Evolutionary conservation across 2,329 filamentous ascomycete species (phyloP), one percentile per base, ranked within the genome.

Genomic region (Capronia coronata): DNA sequence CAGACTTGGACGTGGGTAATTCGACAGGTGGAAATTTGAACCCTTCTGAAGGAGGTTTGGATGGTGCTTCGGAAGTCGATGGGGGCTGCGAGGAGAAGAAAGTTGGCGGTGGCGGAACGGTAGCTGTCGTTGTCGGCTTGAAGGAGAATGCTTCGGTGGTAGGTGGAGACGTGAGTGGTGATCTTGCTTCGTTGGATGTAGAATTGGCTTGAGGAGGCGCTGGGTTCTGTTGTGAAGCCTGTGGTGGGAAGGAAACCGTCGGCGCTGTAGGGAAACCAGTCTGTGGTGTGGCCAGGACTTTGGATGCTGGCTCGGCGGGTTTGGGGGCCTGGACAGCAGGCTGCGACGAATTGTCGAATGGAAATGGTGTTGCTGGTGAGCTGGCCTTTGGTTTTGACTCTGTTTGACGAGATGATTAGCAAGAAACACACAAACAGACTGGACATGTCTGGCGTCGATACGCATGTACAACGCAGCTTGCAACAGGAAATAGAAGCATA

Each of bases 21-120:
- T 43, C 39, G 2, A 40, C 23, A n/a, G 40, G 22, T 34, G 49
- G 49, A 29, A 43, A 51, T 34, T 48, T 48, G 38, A 48, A 48
- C 6, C 11, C 38, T 37, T 38, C 38, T 4, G 46, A 47, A 44
- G 49, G 6, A 25, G 35, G 35, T 11, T 47, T 47, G 10, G 40
- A 11, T 23, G 30, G 11, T n/a, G 43, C 2, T 35, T 48, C 34
- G 19, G 39, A 32, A 13, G 38, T 21, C 27, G 37, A 37, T 11
- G 38, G 10, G 10, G 38, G 38, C 27, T 37, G 21, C 2, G 22
- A 21, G 3, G 29, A 3, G 29, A 43, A 34, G 23, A 35, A 25
- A 25, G 13, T 35, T 14, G 32, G 39, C 19, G 14, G 27, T n/a
- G 30, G 5, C 11, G 47, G 22, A 29, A 10, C 7, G 8, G 46